These are phyloP conservation scores for Penicillium paradoxum DNA, from an alignment of 495 filamentous ascomycete genomes.

Conservation along the genomic window DNA sequence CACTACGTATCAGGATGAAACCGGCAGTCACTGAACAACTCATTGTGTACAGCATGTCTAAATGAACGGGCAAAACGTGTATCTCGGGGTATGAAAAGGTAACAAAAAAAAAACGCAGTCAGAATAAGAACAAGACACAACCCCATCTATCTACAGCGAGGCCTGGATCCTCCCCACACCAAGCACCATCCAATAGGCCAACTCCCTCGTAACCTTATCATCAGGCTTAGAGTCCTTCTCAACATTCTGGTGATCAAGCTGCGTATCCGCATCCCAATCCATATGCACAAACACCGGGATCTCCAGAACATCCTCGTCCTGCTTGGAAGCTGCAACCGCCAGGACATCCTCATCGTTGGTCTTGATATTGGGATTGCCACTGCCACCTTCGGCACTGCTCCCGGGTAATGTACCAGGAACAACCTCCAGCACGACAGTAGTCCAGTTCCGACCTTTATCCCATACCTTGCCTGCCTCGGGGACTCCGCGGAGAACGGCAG, in stretches of 20 bases:
- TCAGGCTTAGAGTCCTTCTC: conserved; percentile 48
- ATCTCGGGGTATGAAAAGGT: conserved; percentile 13
- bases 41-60: too few species aligned
- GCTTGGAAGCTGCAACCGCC: conserved; percentile 36
- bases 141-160: conserved; percentile 12
- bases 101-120: conserved; percentile 3
- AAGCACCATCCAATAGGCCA: conserved; percentile 93
- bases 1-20: too few species aligned
- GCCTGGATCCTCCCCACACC: conserved; percentile 70
- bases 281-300: conserved; percentile 89
- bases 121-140: background rate
- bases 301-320: conserved; percentile 88
- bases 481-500: conserved; percentile 35
- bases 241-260: conserved; percentile 56
- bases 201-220: conserved; percentile 57
- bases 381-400: conserved; percentile 21
- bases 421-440: conserved; percentile 84
- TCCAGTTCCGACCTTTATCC: conserved; percentile 94
- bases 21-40: too few species aligned
- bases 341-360: conserved; percentile 14
- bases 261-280: conserved; percentile 82
- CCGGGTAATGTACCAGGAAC: conserved; percentile 58
- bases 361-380: conserved; percentile 4
- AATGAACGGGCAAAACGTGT: background rate
- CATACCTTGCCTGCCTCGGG: conserved; percentile 92